A percentile compares a stretch with the other conserved stretches of the same genome.
Evolutionary conservation across 495 filamentous ascomycete species (phyloP).

Genomic region (Choiromyces venosus): DNA sequence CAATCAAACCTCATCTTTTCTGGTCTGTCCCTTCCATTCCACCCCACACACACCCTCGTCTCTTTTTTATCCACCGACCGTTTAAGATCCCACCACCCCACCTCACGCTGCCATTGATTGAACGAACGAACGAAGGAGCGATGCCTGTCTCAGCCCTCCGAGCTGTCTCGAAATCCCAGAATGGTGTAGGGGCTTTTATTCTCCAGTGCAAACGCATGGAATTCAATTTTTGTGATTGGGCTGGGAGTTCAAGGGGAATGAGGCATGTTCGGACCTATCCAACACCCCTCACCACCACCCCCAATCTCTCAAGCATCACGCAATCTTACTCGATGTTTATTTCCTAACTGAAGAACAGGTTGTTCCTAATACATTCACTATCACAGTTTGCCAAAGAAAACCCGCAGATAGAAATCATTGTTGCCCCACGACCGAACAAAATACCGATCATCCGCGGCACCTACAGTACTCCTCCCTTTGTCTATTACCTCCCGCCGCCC

Average conservation of each 20-base stretch:
- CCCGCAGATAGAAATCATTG: constrained; percentile 83
- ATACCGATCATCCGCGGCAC: constrained; percentile 81
- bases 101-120: background rate
- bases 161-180: constrained; percentile 52
- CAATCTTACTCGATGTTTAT: background rate
- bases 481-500: background rate
- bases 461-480: constrained; percentile 50
- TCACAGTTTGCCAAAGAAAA: constrained; percentile 68
- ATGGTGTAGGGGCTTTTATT: constrained; percentile 94
- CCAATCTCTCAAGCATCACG: constrained; percentile 9
- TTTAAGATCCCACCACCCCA: background rate
- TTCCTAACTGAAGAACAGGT: constrained; percentile 46
- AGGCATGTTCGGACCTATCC: constrained; percentile 58
- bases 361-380: constrained; percentile 72
- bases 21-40: constrained; percentile 2
- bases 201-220: constrained; percentile 93
- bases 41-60: background rate
- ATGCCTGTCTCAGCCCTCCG: constrained; percentile 39
- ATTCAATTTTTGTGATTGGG: constrained; percentile 94
- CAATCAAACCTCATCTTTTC: constrained; percentile 8
- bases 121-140: constrained; percentile 8
- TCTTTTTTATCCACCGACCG: background rate
- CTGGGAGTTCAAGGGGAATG: constrained; percentile 87
- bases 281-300: constrained; percentile 9
- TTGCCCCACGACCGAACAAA: constrained; percentile 78